Conservation (phyloP, 2,329 filamentous ascomycete genomes). For the Pseudofabraea citricarpa region DNA sequence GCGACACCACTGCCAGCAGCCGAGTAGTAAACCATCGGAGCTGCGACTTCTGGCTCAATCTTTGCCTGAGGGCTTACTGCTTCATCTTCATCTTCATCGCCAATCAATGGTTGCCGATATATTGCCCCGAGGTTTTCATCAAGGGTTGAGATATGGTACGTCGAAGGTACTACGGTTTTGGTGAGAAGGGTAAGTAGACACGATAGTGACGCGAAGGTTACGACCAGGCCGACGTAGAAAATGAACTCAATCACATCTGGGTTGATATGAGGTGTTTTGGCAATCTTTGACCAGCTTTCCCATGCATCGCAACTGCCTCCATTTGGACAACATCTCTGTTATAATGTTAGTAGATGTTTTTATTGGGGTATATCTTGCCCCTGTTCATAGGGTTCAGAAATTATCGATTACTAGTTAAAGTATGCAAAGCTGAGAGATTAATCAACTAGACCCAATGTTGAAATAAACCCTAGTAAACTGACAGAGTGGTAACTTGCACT, state of each 20-base stretch:
- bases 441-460: too few species aligned
- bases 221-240: constrained; percentile 68
- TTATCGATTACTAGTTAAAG: too few species aligned
- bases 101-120: constrained; percentile 32
- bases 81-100: constrained; percentile 36
- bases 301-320: constrained; percentile 52
- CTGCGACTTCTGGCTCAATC: constrained; percentile 28
- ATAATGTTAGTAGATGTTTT: constrained; percentile 13
- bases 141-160: constrained; percentile 78
- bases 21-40: constrained; percentile 90
- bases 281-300: constrained; percentile 52
- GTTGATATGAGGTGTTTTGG: constrained; percentile 22
- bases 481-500: too few species aligned
- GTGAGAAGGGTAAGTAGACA: constrained; percentile 81
- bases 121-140: constrained; percentile 88
- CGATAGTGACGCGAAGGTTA: constrained; percentile 64
- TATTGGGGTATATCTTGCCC: too few species aligned
- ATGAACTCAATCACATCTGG: constrained; percentile 69
- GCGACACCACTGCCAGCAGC: constrained; percentile 94
- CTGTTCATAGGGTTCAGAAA: too few species aligned
- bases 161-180: constrained; percentile 90
- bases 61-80: constrained; percentile 35
- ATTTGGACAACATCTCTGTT: constrained; percentile 50
- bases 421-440: too few species aligned
- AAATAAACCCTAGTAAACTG: too few species aligned